Percentiles rank a stretch among this genome's conserved stretches.
Evolutionary conservation across 352 stramenopile genomes (phyloP).

Genomic region (Phytophthora megakarya): DNA sequence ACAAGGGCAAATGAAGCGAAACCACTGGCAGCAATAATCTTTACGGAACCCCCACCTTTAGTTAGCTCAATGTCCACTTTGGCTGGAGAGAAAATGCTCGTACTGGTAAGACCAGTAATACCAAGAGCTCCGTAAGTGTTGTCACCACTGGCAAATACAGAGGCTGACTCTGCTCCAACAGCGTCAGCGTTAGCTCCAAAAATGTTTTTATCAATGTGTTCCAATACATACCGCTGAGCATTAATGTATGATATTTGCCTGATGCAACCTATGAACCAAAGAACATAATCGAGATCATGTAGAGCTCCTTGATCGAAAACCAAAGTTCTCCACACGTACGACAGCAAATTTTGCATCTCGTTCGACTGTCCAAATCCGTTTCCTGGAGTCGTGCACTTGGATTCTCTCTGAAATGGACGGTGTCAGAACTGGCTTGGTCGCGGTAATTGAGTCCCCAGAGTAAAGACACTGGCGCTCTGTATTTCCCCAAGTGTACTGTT

Average conservation of each 20-base stretch:
- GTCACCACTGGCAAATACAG: slow-evolving; percentile 74
- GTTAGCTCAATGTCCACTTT: slow-evolving; percentile 39
- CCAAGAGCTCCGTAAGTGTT: slow-evolving; percentile 67
- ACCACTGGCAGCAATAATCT: slow-evolving; percentile 61
- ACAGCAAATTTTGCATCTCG: slow-evolving; percentile 72
- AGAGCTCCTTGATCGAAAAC: not conserved
- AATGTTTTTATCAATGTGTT: not conserved
- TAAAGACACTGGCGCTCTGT: slow-evolving; percentile 55
- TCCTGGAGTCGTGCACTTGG: slow-evolving; percentile 43
- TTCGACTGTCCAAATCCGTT: slow-evolving; percentile 49
- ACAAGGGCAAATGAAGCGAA: slow-evolving; percentile 76
- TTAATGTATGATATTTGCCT: slow-evolving; percentile 76
- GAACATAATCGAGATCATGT: not conserved
- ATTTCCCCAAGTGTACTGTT: slow-evolving; percentile 68
- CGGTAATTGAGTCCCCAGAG: slow-evolving; percentile 7
- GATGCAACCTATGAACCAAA: slow-evolving; percentile 53
- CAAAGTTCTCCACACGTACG: slow-evolving; percentile 20
- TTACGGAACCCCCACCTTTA: slow-evolving; percentile 34
- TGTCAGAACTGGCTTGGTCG: slow-evolving; percentile 37
- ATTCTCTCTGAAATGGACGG: slow-evolving; percentile 59
- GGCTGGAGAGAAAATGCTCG: slow-evolving; percentile 21
- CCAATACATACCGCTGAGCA: slow-evolving; percentile 59
- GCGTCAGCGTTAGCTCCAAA: not conserved
- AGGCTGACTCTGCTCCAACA: slow-evolving; percentile 55
- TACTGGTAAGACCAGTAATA: not conserved